Evolutionary conservation across 352 stramenopile species (phyloP).

Genomic region (Globisporangium perplexum): DNA sequence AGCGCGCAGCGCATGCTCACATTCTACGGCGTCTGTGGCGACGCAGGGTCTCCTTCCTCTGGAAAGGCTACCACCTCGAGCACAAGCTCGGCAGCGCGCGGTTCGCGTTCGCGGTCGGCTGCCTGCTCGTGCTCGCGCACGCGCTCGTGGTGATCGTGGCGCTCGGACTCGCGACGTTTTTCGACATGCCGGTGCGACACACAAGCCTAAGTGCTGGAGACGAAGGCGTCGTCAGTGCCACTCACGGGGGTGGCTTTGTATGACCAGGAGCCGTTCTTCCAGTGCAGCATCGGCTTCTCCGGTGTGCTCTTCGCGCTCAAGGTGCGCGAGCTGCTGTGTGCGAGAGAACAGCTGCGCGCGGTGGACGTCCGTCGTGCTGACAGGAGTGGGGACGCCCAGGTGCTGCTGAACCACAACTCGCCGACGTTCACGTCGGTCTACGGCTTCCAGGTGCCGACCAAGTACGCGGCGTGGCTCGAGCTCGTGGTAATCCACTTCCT

Average conservation of each 20-base stretch:
- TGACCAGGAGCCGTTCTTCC: constrained; percentile 25
- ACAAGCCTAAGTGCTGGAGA: not conserved
- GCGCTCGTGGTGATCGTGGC: constrained; percentile 42
- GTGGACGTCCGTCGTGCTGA: too few relatives aligned
- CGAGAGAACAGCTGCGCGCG: not conserved
- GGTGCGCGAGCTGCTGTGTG: constrained; percentile 16
- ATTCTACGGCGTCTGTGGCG: not conserved
- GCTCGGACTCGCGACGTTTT: constrained; percentile 23
- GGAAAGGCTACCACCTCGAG: constrained; percentile 83
- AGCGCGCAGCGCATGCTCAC: too few relatives aligned
- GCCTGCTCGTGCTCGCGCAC: constrained; percentile 62
- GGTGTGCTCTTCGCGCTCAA: constrained; percentile 78
- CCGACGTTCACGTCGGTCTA: constrained; percentile 58
- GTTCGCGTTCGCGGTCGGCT: constrained; percentile 43
- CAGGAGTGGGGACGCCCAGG: constrained; percentile 35
- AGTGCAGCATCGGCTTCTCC: constrained; percentile 79
- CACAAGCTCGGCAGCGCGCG: constrained; percentile 35
- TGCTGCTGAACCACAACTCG: constrained; percentile 76
- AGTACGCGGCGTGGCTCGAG: constrained; percentile 88
- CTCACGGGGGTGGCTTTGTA: not conserved
- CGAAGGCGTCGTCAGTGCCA: not conserved
- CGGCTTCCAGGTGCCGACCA: constrained; percentile 73
- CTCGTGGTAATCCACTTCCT: constrained; percentile 80
- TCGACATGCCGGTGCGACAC: constrained; percentile 15
- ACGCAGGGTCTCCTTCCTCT: constrained; percentile 69